Evolutionary conservation across 2,329 filamentous ascomycete genomes (phyloP), one percentile per base, ranked within the genome.

Genomic region (Hymenoscyphus linearis): DNA sequence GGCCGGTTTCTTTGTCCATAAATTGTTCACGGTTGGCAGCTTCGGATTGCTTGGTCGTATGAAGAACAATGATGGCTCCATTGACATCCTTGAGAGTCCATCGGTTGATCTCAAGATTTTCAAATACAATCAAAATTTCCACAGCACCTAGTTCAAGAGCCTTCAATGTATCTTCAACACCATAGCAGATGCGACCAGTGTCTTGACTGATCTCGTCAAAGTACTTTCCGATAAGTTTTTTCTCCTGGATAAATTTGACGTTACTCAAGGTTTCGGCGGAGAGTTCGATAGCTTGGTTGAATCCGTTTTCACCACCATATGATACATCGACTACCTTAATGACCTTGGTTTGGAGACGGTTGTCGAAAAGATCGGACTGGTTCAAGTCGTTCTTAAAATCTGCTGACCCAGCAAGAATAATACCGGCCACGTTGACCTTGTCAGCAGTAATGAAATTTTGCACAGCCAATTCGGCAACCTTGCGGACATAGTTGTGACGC

Each of bases 331-430:
- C 96, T 52, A 99, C 90, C 80, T 99, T 99, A 84, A 99, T 98
- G 73, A 99, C 95, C 83, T 99, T 99, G 75, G 86, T 80, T 71
- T 90, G 86, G 60, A 99, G 84, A 76, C 95, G 93, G 73, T 87
- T 84, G 76, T 99, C 95, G 76, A 99, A 99, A 83, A 99, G 83
- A 77, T 99, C 95, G 63, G 95, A 98, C 72, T 90, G 91, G 78
- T 98, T 98, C 59, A 99, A 83, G 74, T 99, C 95, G 78, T 96
- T 98, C 83, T 99, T 99, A 88, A 99, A 99, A 78, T 99, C 95
- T 74, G 95, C 95, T 36, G 92, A 96, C 82, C 95, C 95, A 66
- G 95, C 95, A 66, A 99, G 84, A 74, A 99, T 96, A 64, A 99
- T 79, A 72, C 95, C 96, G 63, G 91, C 92, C 55, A 98, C 93